Base-by-base conservation (phyloP, 129 eudicot species). In the Pulicaria dysenterica region DNA sequence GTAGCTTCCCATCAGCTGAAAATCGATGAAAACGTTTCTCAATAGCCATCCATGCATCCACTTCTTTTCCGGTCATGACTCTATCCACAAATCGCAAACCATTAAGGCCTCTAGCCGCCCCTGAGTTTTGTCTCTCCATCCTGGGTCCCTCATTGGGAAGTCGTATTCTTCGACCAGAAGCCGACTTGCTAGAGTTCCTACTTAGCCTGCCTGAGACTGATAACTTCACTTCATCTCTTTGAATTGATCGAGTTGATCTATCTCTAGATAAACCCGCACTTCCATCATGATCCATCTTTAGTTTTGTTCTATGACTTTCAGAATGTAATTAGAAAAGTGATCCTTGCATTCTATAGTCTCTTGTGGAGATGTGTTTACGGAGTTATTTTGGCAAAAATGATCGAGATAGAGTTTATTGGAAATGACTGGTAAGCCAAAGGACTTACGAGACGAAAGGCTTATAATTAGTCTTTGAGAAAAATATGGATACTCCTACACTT, bases 1-100 rank as follows among this genome's bases (percentile, higher is more conserved):
- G 64, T 15, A 95, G 88, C 83, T 55, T 90, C 7, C 89, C 99
- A 58, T 84, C 65, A 0, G 71, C 44, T 1, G 87, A 77, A 70
- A 80, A 70, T 56, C 82, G 86, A 51, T 83, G 39, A 64, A 95
- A 95, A 8, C 97, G 95, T 61, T 79, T 88, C 78, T 95, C 96
- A 31, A 86, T 81, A 46, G 85, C 85, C 77, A 54, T 86, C 99
- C 97, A 95, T 0, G 86, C 87, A 64, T 91, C 96, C 55, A 60
- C 94, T 55, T 91, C 97, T 60, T 88, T 91, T 16, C 89, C 91
- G 0, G 93, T 79, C 11, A 72, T 70, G 36, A 85, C 73, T 69
- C 86, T 79, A 74, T 95, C 97, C 17, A 95, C 86, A 61, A 95
- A 95, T 45, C 96, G 86, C 43, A 95, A 80, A 73, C 97, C 87